Evolutionary conservation across 1,139 yeast genomes (phyloP).

Genomic region (Saccharomyces pastorianus): DNA sequence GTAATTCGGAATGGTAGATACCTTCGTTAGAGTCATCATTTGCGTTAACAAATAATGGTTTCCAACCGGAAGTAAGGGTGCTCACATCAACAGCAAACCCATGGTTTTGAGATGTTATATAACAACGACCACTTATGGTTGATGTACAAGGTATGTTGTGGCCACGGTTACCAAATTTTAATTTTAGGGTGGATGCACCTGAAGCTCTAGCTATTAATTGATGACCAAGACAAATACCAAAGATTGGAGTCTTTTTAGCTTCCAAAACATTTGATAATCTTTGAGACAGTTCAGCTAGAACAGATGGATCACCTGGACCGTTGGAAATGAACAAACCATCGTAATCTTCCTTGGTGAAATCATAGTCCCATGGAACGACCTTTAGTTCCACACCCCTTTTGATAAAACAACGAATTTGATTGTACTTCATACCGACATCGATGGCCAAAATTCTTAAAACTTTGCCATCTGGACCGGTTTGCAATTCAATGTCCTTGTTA

Average conservation of each 20-base stretch:
- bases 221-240: conserved; percentile 39
- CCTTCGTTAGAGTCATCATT: conserved; percentile 98
- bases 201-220: conserved; percentile 93
- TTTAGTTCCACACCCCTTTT: conserved; percentile 91
- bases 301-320: conserved; percentile 99
- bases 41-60: conserved; percentile 88
- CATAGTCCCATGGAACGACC: conserved; percentile 95
- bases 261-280: conserved; percentile 52
- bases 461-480: conserved; percentile 61
- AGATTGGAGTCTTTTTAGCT: conserved; percentile 66
- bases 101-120: conserved; percentile 62
- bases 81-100: conserved; percentile 68
- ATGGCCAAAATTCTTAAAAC: conserved; percentile 76
- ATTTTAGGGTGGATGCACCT: conserved; percentile 85
- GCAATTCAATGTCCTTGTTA: conserved; percentile 38
- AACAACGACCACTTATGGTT: conserved; percentile 87
- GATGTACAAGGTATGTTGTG: conserved; percentile 98
- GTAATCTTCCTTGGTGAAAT: conserved; percentile 65
- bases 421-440: conserved; percentile 96
- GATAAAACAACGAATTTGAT: conserved; percentile 94
- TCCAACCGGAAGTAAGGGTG: conserved; percentile 78
- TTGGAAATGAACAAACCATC: conserved; percentile 95
- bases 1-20: conserved; percentile 80
- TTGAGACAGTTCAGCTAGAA: conserved; percentile 41
- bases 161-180: conserved; percentile 99